These are phyloP conservation scores for Pichia membranifaciens DNA, from an alignment of 805 yeast species.

Conservation along the genomic window DNA sequence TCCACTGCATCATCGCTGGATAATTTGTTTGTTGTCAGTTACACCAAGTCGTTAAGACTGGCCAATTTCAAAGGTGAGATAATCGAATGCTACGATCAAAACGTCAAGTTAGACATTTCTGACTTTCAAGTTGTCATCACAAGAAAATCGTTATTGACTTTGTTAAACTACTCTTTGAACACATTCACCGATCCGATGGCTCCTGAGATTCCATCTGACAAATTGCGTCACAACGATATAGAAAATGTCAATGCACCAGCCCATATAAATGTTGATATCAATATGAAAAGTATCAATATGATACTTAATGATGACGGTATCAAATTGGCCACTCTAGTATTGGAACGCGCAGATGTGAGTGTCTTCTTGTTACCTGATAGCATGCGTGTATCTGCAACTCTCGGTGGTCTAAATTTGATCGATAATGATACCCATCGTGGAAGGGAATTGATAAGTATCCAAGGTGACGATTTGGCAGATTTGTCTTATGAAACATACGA, in stretches of 20 bases:
- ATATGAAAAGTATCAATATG: constrained; percentile 65
- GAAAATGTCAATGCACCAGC: constrained; percentile 59
- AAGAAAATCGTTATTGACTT: constrained; percentile 69
- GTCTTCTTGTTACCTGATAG: constrained; percentile 69
- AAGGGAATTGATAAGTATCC: constrained; percentile 60
- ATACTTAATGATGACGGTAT: constrained; percentile 79
- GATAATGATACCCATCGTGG: constrained; percentile 66
- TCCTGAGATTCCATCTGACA: constrained; percentile 63
- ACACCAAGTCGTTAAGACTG: constrained; percentile 52
- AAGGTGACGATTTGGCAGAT: constrained; percentile 74
- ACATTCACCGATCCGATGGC: constrained; percentile 85
- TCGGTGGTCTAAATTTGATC: constrained; percentile 73
- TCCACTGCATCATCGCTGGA: constrained; percentile 27
- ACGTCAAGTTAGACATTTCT: constrained; percentile 64
- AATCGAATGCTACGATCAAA: constrained; percentile 73
- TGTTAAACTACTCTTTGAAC: constrained; percentile 73
- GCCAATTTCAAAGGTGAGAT: constrained; percentile 47
- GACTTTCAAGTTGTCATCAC: constrained; percentile 71
- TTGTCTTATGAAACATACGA: constrained; percentile 80
- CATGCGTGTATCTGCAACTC: constrained; percentile 60
- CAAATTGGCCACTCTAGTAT: constrained; percentile 69
- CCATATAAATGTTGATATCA: constrained; percentile 62
- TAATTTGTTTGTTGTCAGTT: constrained; percentile 54
- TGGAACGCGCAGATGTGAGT: constrained; percentile 66
- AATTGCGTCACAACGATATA: constrained; percentile 60